phyloP scores from a whole-genome alignment of 805 yeast genomes.

The Starmerella stigmatis region DNA sequence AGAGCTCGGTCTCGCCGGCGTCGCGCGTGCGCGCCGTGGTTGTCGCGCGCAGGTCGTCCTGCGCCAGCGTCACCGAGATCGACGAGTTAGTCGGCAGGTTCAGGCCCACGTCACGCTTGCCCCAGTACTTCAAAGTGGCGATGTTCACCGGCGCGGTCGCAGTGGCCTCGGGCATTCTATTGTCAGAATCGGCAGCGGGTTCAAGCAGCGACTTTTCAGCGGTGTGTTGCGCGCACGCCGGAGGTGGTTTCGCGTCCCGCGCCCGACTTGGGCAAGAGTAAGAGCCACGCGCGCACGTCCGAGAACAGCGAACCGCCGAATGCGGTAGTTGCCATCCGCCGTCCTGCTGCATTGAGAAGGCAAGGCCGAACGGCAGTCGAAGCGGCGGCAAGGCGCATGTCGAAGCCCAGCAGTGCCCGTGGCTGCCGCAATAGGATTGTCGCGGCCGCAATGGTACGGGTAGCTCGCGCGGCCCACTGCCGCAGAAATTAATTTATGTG shows the following conservation, averaged over 20 bases:
- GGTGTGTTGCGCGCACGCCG: not conserved
- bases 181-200: not conserved
- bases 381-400: no score
- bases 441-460: no score
- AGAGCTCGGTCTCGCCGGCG: conserved; percentile 47
- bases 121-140: conserved; percentile 99
- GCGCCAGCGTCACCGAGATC: conserved; percentile 86
- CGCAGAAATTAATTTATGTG: no score
- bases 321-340: no score
- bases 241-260: no score
- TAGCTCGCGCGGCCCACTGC: no score
- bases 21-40: conserved; percentile 74
- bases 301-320: no score
- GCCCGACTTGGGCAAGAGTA: not conserved
- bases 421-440: no score
- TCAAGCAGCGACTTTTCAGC: not conserved
- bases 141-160: conserved; percentile 96
- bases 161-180: conserved; percentile 42
- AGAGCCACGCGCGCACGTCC: not conserved
- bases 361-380: not conserved
- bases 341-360: not conserved
- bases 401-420: no score
- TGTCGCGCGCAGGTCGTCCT: conserved; percentile 78
- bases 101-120: conserved; percentile 79
- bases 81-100: conserved; percentile 95